phyloP scores from a whole-genome alignment of 1,139 yeast species.

The Wickerhamomyces sp. region DNA sequence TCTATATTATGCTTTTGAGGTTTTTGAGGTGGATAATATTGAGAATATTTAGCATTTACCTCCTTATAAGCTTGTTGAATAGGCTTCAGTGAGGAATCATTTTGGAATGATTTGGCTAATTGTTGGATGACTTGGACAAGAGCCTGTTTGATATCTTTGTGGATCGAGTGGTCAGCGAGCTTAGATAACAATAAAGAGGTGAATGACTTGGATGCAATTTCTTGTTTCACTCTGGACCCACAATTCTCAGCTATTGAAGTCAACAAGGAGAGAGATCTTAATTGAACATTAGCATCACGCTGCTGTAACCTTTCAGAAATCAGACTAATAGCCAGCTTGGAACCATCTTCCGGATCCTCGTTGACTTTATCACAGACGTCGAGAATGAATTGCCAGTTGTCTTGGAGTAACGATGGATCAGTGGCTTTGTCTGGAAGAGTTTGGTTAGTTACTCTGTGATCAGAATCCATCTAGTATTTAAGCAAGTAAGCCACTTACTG shows the following conservation, averaged over 20 bases:
- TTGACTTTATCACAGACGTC: slow-evolving; percentile 82
- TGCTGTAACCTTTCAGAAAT: slow-evolving; percentile 48
- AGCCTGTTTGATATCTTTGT: slow-evolving; percentile 60
- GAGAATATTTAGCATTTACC: slow-evolving; percentile 39
- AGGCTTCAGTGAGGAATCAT: slow-evolving; percentile 72
- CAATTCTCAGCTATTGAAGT: slow-evolving; percentile 88
- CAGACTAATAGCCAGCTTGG: slow-evolving; percentile 25
- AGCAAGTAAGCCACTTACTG: not conserved
- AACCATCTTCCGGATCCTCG: slow-evolving; percentile 61
- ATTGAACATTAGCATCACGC: slow-evolving; percentile 75
- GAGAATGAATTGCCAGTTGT: slow-evolving; percentile 80
- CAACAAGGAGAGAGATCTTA: slow-evolving; percentile 66
- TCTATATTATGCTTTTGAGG: slow-evolving; percentile 58
- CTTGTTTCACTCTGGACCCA: slow-evolving; percentile 82
- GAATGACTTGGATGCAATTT: slow-evolving; percentile 68
- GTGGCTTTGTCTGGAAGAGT: slow-evolving; percentile 53
- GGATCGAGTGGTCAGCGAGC: slow-evolving; percentile 55
- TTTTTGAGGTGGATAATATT: slow-evolving; percentile 49
- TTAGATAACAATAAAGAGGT: slow-evolving; percentile 52
- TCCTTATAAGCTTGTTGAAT: slow-evolving; percentile 58
- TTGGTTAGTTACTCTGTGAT: not conserved
- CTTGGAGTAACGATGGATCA: slow-evolving; percentile 72
- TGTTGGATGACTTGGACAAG: slow-evolving; percentile 68
- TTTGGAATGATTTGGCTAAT: slow-evolving; percentile 49
- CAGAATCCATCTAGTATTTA: too few relatives aligned